Percentiles rank a stretch among this genome's conserved stretches.
phyloP scores from a whole-genome alignment of 768 basidiomycete genomes.

The Hericium coralloides region DNA sequence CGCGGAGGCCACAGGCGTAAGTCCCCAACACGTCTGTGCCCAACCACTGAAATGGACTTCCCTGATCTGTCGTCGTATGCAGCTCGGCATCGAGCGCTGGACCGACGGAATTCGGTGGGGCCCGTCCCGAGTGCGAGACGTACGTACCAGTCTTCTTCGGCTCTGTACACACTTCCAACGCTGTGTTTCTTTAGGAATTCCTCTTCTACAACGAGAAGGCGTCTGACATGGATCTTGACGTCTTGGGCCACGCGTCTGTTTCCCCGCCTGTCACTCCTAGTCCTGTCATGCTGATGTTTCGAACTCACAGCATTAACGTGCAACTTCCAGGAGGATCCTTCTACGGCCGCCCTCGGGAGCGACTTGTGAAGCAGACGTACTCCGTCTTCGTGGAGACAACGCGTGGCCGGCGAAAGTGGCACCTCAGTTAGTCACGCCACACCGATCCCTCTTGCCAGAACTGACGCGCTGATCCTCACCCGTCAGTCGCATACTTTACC shows the following conservation, averaged over 20 bases:
- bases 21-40: slow-evolving; percentile 16
- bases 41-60: too few relatives aligned
- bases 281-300: not conserved
- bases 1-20: slow-evolving; percentile 56
- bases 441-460: not conserved
- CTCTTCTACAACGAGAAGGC: slow-evolving; percentile 68
- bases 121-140: slow-evolving; percentile 48
- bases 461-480: slow-evolving; percentile 1
- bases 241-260: slow-evolving; percentile 13
- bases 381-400: slow-evolving; percentile 63
- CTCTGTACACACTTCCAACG: not conserved
- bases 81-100: slow-evolving; percentile 78
- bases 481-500: slow-evolving; percentile 29
- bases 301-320: slow-evolving; percentile 16
- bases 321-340: slow-evolving; percentile 15
- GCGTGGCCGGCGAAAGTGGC: slow-evolving; percentile 70
- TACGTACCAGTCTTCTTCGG: not conserved
- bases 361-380: slow-evolving; percentile 74
- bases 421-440: slow-evolving; percentile 47
- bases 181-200: slow-evolving; percentile 45
- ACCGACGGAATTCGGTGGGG: slow-evolving; percentile 70
- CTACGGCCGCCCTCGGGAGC: slow-evolving; percentile 27
- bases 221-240: slow-evolving; percentile 21
- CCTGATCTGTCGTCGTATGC: not conserved
- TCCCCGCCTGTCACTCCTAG: not conserved